Conservation (phyloP, 1,139 yeast genomes). For the Kodamaea fungicola region DNA sequence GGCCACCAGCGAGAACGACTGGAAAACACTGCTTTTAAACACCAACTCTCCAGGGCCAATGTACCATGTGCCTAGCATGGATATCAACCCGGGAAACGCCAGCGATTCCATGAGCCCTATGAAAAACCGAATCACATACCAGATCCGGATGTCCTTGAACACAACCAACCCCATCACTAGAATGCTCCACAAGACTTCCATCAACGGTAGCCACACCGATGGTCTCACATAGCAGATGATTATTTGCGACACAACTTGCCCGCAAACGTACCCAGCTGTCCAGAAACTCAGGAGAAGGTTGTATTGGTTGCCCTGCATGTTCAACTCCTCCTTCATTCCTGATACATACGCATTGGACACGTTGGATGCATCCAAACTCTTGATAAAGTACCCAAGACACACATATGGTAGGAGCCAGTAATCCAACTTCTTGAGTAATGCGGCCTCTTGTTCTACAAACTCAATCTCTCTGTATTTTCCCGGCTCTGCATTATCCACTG, state of each 20-base stretch:
- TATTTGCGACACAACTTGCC: slow-evolving; percentile 16
- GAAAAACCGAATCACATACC: slow-evolving; percentile 26
- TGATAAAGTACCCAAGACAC: slow-evolving; percentile 38
- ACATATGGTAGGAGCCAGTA: slow-evolving; percentile 30
- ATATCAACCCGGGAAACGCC: slow-evolving; percentile 22
- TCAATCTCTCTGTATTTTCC: slow-evolving; percentile 1
- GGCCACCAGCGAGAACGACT: slow-evolving; percentile 24
- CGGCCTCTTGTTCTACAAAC: slow-evolving; percentile 15
- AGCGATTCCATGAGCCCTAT: slow-evolving; percentile 30
- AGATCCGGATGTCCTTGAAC: slow-evolving; percentile 4
- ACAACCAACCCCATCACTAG: slow-evolving; percentile 12
- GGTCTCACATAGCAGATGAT: slow-evolving; percentile 13
- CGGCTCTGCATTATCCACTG: too few relatives aligned
- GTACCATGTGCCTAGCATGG: slow-evolving; percentile 25
- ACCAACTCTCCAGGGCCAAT: slow-evolving; percentile 19
- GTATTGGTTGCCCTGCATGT: slow-evolving; percentile 29
- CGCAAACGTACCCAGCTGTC: slow-evolving; percentile 28
- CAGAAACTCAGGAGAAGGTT: slow-evolving; percentile 27
- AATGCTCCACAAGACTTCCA: slow-evolving; percentile 14
- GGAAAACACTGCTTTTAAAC: slow-evolving; percentile 21
- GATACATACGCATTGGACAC: slow-evolving; percentile 53
- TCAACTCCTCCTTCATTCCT: slow-evolving; percentile 55
- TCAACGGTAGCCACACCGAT: slow-evolving; percentile 14
- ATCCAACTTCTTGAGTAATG: slow-evolving; percentile 36
- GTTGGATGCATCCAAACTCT: slow-evolving; percentile 37